Base-by-base conservation (phyloP, 2,329 filamentous ascomycete genomes). In the Alternaria rosae region DNA sequence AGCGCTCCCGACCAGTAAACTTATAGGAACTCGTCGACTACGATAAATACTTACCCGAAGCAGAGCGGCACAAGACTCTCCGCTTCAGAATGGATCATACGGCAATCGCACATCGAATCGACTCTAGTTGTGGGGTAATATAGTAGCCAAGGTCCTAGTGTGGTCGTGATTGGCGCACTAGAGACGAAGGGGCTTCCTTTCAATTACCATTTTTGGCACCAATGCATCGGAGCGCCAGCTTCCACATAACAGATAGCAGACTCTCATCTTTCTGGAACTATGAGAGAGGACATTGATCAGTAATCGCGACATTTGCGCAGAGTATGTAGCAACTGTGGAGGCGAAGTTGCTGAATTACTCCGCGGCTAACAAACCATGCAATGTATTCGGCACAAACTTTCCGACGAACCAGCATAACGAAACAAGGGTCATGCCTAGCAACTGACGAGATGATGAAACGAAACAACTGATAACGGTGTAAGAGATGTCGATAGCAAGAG, bases 41-140 rank as follows among this genome's bases (percentile, higher is more conserved):
- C 42, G 25, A 20, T 38, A 26, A 43, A n/a, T 21, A 57, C 21
- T 15, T 54, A 42, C 54, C 23, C 21, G 20, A 35, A 48, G 10
- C 42, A 30, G 25, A 47, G 21, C 64, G 56, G 61, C 41, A 28
- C 30, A 17, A 50, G 8, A 12, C 26, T 11, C 45, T 59, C 65
- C 66, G 65, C 59, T 62, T 43, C 45, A 61, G 23, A 66, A 57
- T 57, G 51, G 48, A 28, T 54, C 43, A 54, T 53, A 54, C 54
- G 51, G 44, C 25, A 54, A 60, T 42, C 15, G 23, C 15, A 38
- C 30, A 28, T 17, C 45, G 13, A 41, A 47, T 20, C 44, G 42
- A n/a, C 48, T 51, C 61, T 64, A 61, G 52, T 43, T 54, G 60
- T 53, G 56, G 62, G 54, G 59, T 53, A 56, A 32, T 57, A 67